phyloP scores from a whole-genome alignment of 2,329 filamentous ascomycete species.

The Arthrobotrys sinensis region DNA sequence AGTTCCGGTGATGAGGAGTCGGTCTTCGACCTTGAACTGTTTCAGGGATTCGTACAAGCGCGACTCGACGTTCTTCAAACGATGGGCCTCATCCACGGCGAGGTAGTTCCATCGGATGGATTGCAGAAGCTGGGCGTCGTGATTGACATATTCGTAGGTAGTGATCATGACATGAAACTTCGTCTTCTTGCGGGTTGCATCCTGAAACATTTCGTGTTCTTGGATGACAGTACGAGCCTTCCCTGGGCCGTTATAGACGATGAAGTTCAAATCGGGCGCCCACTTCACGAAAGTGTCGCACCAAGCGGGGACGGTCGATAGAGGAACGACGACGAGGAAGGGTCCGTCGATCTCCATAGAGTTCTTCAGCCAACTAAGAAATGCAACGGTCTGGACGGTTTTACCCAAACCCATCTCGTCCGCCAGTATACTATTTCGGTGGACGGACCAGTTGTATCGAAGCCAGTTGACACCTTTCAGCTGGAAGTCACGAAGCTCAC shows the following conservation, averaged over 20 bases:
- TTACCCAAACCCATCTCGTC: conserved; percentile 99
- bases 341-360: conserved; percentile 91
- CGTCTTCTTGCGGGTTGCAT: conserved; percentile 87
- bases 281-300: conserved; percentile 97
- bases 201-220: conserved; percentile 88
- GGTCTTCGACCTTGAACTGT: conserved; percentile 88
- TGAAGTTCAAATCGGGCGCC: conserved; percentile 96
- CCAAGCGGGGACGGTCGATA: conserved; percentile 98
- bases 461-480: conserved; percentile 94
- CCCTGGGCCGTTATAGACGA: conserved; percentile 94
- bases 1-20: conserved; percentile 94
- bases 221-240: conserved; percentile 87
- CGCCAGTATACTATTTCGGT: conserved; percentile 95
- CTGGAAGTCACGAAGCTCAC: conserved; percentile 92
- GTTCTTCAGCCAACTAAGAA: conserved; percentile 94
- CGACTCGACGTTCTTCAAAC: conserved; percentile 95
- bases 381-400: conserved; percentile 96
- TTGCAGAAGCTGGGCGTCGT: conserved; percentile 85
- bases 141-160: conserved; percentile 95
- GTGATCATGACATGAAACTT: conserved; percentile 99
- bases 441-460: conserved; percentile 93
- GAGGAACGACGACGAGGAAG: conserved; percentile 95
- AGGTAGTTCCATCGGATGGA: conserved; percentile 98
- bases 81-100: conserved; percentile 95
- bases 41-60: conserved; percentile 89